Percentiles rank a stretch among this genome's conserved stretches.
Conservation (phyloP, 2,329 filamentous ascomycete species). For the Claviceps sp. region DNA sequence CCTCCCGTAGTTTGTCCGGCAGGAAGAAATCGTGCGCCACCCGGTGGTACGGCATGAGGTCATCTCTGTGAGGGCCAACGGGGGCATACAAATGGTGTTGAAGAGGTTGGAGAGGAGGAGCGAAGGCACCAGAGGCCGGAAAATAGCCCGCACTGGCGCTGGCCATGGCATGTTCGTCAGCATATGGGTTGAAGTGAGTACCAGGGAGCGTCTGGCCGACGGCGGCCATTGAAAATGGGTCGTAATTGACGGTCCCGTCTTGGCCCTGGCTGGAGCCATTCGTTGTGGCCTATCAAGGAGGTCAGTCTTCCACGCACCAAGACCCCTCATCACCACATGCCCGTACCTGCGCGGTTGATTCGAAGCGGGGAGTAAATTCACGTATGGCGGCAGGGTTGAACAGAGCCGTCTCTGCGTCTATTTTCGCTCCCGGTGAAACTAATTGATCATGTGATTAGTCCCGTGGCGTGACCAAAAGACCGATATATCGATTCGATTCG, state of each 20-base stretch:
- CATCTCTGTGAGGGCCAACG: conserved; percentile 67
- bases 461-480: background rate
- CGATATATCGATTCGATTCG: conserved; percentile 3
- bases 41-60: conserved; percentile 72
- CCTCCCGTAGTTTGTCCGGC: conserved; percentile 72
- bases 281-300: conserved; percentile 19
- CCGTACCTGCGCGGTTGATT: conserved; percentile 34
- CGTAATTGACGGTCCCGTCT: conserved; percentile 33
- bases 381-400: conserved; percentile 45
- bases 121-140: conserved; percentile 39
- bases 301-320: background rate
- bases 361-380: conserved; percentile 48
- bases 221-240: conserved; percentile 50
- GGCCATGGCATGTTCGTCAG: conserved; percentile 53
- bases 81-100: conserved; percentile 92
- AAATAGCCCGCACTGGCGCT: conserved; percentile 52
- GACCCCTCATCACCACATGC: background rate
- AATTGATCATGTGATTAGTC: background rate
- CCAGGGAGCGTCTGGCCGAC: conserved; percentile 37
- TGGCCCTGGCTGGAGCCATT: conserved; percentile 36
- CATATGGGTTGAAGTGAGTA: conserved; percentile 60
- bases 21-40: conserved; percentile 87
- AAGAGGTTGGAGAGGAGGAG: conserved; percentile 47
- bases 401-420: conserved; percentile 28
- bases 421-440: conserved; percentile 24